Evolutionary conservation across 768 basidiomycete species (phyloP), one percentile per base, ranked within the genome.

Genomic region (Xerocomellus amylosporus): DNA sequence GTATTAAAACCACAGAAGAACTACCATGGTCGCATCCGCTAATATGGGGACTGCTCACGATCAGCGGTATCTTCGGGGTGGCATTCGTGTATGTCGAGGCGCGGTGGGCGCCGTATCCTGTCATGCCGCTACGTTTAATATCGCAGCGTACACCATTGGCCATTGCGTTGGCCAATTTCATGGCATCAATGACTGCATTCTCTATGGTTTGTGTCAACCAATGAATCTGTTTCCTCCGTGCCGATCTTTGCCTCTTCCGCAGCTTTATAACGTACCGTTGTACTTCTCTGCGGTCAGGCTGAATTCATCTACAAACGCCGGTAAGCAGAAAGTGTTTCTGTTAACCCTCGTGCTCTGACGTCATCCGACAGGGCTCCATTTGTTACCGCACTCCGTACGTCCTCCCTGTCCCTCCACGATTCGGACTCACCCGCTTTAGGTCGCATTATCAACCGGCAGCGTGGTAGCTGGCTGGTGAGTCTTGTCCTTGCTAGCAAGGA

Each of bases 211-310:
- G 74, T 34, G 8, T 26, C 19, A 46, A 51, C 53, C 49, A 37
- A 39, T 22, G 30, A 42, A 28, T 7, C 17, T 6, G 20, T 30
- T 38, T 19, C 22, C n/a, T 37, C 39, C 46, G 39, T 40, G 46
- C 52, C 63, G 30, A 56, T n/a, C 1, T 17, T 45, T 49, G 5
- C 37, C 39, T 40, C 22, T 22, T 58, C 37, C 62, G 42, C 56
- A 80, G 91, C 77, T 97, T 20, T 95, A 94, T 70, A 94, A 92
- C 67, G 78, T 90, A 26, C 93, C 93, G 7, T 70, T 96, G 81
- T 96, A 90, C 74, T 96, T 93, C 66, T 84, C 88, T 55, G 87
- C 90, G 19, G 93, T 93, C 36, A 79, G 83, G 63, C 72, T 90
- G 26, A 75, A 78, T 54, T 82, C 82, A 14, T 80, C 93, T 22